phyloP scores from a whole-genome alignment of 2,329 filamentous ascomycete genomes.

The Ophiostoma ips region DNA sequence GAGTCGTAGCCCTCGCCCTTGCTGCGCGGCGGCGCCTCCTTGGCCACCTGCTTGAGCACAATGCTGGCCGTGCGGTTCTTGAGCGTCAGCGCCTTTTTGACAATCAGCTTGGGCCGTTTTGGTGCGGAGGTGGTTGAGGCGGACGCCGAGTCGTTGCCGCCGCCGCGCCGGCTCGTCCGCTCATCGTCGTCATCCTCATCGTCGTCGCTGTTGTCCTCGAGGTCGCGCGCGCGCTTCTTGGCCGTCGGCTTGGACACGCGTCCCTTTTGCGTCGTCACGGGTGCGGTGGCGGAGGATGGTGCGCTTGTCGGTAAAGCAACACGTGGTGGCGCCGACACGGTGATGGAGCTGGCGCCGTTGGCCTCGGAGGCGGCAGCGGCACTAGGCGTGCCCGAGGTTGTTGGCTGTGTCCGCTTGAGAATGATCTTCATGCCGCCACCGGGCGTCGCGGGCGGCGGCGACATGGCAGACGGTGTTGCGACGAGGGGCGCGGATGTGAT shows the following conservation, averaged over 20 bases:
- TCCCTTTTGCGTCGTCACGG: constrained; percentile 41
- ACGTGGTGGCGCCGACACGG: not conserved
- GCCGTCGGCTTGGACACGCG: constrained; percentile 45
- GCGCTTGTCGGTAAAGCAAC: not conserved
- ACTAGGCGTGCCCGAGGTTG: too few species aligned
- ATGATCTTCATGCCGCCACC: constrained; percentile 16
- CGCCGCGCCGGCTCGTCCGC: not conserved
- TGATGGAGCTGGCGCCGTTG: not conserved
- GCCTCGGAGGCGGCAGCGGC: constrained; percentile 17
- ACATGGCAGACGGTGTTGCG: constrained; percentile 12
- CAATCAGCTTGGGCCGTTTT: constrained; percentile 42
- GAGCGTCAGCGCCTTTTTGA: constrained; percentile 17
- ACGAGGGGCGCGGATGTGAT: constrained; percentile 9
- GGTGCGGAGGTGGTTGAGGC: too few species aligned
- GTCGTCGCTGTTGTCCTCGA: constrained; percentile 35
- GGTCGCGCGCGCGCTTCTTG: constrained; percentile 47
- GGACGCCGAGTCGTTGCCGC: not conserved
- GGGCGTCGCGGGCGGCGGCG: constrained; percentile 12
- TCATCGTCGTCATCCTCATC: not conserved
- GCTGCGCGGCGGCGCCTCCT: constrained; percentile 51
- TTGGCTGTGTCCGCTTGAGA: constrained; percentile 17
- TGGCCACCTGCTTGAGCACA: constrained; percentile 27
- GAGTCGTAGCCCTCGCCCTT: constrained; percentile 91
- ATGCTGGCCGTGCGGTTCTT: constrained; percentile 21
- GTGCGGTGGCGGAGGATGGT: constrained; percentile 6